A percentile compares a stretch with the other conserved stretches of the same genome.
Evolutionary conservation across 1,284 basidiomycete species (phyloP).

Genomic region (Afroboletus lepidellus): DNA sequence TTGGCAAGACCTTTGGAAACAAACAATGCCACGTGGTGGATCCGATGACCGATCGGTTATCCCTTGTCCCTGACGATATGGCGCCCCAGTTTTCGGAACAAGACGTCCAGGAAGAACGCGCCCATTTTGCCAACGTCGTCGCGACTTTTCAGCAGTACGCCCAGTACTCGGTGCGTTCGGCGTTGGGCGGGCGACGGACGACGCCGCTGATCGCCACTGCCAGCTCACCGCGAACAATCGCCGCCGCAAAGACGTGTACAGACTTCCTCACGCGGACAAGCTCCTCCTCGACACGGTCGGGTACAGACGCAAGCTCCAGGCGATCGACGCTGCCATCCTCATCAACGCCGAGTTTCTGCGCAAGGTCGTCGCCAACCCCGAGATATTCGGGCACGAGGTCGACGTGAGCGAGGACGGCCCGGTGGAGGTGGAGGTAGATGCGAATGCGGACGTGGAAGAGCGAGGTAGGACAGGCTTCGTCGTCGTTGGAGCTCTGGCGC

Average conservation of each 20-base stretch:
- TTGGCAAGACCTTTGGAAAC: slow-evolving; percentile 29
- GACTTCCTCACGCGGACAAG: slow-evolving; percentile 59
- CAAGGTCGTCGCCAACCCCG: slow-evolving; percentile 65
- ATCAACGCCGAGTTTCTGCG: slow-evolving; percentile 68
- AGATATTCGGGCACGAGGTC: slow-evolving; percentile 65
- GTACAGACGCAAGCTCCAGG: slow-evolving; percentile 65
- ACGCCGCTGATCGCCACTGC: neutral
- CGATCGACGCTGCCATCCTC: slow-evolving; percentile 67
- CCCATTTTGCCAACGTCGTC: slow-evolving; percentile 67
- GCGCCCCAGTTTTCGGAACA: slow-evolving; percentile 31
- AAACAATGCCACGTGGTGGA: slow-evolving; percentile 23
- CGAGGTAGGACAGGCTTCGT: neutral
- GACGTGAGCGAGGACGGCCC: slow-evolving; percentile 27
- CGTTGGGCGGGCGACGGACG: neutral
- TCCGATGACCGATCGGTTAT: neutral
- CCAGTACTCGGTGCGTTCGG: slow-evolving; percentile 50
- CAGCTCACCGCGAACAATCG: slow-evolving; percentile 76
- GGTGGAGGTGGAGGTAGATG: slow-evolving; percentile 1
- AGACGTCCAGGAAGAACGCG: slow-evolving; percentile 53
- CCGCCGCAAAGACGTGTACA: slow-evolving; percentile 69
- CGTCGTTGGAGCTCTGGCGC: neutral
- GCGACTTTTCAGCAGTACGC: slow-evolving; percentile 65
- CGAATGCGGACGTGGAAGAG: neutral
- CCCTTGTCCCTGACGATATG: slow-evolving; percentile 17
- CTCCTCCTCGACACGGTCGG: slow-evolving; percentile 58